These are phyloP conservation scores for Diplogelasinospora grovesii DNA, from an alignment of 495 filamentous ascomycete species.

Conservation along the genomic window DNA sequence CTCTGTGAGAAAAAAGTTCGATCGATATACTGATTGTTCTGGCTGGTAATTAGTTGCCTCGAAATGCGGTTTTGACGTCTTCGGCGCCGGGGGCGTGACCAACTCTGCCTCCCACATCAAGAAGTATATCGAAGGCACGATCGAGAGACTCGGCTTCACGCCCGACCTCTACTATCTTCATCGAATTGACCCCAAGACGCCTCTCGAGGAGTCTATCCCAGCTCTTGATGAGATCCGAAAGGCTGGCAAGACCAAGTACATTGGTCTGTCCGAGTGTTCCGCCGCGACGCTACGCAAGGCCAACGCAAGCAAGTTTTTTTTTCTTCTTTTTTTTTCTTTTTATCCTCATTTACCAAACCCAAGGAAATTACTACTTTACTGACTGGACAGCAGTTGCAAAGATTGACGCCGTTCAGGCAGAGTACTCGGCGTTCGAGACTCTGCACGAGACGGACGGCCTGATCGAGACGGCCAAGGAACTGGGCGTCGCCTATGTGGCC, in stretches of 20 bases:
- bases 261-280: constrained; percentile 42
- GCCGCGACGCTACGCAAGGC: constrained; percentile 34
- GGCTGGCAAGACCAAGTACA: constrained; percentile 44
- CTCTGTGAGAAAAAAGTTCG: too few species aligned
- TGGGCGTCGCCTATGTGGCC: constrained; percentile 41
- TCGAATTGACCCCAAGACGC: constrained; percentile 45
- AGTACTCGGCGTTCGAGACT: constrained; percentile 38
- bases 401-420: constrained; percentile 37
- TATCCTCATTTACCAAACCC: too few species aligned
- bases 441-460: constrained; percentile 38
- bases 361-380: too few species aligned
- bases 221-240: constrained; percentile 39
- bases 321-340: too few species aligned
- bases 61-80: too few species aligned
- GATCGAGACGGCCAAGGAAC: constrained; percentile 37
- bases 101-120: too few species aligned
- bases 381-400: too few species aligned
- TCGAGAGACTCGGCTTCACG: too few species aligned
- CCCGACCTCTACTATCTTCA: constrained; percentile 60
- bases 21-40: too few species aligned
- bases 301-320: constrained; percentile 32
- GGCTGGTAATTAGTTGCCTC: too few species aligned
- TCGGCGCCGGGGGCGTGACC: too few species aligned
- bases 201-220: constrained; percentile 59
- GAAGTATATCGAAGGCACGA: too few species aligned